Conservation (phyloP, 2,329 filamentous ascomycete genomes). For the Neonectria punicea region DNA sequence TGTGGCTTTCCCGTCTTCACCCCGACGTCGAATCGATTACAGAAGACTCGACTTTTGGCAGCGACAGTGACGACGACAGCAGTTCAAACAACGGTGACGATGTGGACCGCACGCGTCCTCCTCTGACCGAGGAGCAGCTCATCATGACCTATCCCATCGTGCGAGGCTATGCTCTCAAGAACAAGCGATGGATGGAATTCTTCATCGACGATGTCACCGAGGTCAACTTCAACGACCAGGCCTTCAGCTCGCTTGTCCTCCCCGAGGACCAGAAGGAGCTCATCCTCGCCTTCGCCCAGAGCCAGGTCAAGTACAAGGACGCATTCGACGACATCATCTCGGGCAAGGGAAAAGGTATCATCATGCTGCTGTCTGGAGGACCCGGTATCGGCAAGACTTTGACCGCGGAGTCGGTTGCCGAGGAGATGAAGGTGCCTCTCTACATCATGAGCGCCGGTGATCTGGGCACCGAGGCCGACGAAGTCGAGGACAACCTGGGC, state of each 20-base stretch:
- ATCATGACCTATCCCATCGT: conserved; percentile 54
- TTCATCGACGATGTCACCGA: conserved; percentile 57
- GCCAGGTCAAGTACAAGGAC: conserved; percentile 54
- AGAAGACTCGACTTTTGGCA: background rate
- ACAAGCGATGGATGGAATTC: conserved; percentile 61
- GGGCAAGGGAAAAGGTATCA: conserved; percentile 62
- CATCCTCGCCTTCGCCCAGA: conserved; percentile 61
- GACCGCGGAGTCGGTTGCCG: conserved; percentile 61
- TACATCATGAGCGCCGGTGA: conserved; percentile 72
- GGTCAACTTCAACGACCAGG: conserved; percentile 59
- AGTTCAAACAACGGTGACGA: conserved; percentile 27
- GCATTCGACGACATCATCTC: conserved; percentile 63
- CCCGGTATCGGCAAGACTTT: conserved; percentile 63
- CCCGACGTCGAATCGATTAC: background rate
- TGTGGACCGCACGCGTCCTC: conserved; percentile 31
- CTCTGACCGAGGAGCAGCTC: conserved; percentile 52
- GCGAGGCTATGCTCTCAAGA: conserved; percentile 61
- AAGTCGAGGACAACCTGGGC: conserved; percentile 70
- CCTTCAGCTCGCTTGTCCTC: conserved; percentile 62
- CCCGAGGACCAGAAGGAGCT: conserved; percentile 61
- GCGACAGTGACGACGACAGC: conserved; percentile 14
- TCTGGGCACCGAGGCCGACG: conserved; percentile 72
- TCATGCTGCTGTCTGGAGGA: conserved; percentile 59
- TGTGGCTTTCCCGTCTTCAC: conserved; percentile 30
- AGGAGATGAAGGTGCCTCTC: conserved; percentile 59